Conservation (phyloP, 306 rosid genomes). For the Castanea sativa region DNA sequence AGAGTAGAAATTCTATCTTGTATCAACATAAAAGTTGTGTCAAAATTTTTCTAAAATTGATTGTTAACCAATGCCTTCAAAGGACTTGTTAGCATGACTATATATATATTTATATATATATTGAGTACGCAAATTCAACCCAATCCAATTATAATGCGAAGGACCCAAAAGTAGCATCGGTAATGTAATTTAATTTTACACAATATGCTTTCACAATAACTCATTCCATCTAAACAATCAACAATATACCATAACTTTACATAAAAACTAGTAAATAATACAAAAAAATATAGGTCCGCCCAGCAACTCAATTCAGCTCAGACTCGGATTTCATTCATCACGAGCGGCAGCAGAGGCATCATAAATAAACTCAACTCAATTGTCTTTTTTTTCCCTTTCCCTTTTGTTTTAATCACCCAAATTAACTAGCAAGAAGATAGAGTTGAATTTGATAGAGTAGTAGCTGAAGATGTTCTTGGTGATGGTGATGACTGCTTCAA, state of each 20-base stretch:
- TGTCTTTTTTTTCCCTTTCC: not conserved
- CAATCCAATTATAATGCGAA: too few species aligned
- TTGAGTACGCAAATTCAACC: too few species aligned
- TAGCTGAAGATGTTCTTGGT: conserved; percentile 85
- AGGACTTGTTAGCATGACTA: accelerated
- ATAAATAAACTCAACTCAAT: conserved; percentile 21
- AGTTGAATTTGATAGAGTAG: conserved; percentile 69
- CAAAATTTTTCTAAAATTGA: too few species aligned
- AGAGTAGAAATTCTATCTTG: too few species aligned
- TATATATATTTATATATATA: too few species aligned
- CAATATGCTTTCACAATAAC: too few species aligned
- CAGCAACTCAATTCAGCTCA: conserved; percentile 48
- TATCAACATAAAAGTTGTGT: accelerated
- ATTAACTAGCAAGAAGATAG: conserved; percentile 51
- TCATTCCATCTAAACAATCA: not conserved
- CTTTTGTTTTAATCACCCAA: not conserved
- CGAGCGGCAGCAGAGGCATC: conserved; percentile 55
- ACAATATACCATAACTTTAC: not conserved
- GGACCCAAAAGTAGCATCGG: too few species aligned
- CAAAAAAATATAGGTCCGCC: not conserved
- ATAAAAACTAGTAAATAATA: not conserved
- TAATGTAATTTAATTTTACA: too few species aligned
- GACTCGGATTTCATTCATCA: conserved; percentile 32
- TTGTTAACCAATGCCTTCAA: accelerated
- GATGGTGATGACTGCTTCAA: conserved; percentile 71